A percentile compares a stretch with the other conserved stretches of the same genome.
These are phyloP conservation scores for Acanthamoeba culbertsoni DNA, from an alignment of 208 protist species.

Conservation along the genomic window DNA sequence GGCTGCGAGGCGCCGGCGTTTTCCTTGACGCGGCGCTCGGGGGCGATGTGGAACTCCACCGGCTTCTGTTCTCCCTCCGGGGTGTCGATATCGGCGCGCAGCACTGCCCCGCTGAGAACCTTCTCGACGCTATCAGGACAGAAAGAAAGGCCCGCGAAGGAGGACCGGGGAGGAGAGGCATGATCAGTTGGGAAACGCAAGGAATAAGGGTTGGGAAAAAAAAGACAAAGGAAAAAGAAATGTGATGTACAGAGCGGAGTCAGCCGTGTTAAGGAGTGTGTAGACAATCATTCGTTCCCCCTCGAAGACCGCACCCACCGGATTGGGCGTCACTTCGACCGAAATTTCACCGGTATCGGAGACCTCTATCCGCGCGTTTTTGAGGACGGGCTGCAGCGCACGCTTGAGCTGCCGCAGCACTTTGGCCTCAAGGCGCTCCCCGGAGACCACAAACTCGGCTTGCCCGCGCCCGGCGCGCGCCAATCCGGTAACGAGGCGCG, in stretches of 20 bases:
- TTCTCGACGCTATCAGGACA: neutral
- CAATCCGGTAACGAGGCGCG: conserved; percentile 68
- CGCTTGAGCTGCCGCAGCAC: conserved; percentile 69
- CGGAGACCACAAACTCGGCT: conserved; percentile 66
- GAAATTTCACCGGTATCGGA: neutral
- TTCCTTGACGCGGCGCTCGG: conserved; percentile 11
- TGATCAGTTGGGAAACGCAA: too few species aligned
- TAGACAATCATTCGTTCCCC: conserved; percentile 62
- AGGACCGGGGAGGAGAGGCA: neutral
- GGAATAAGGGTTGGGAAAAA: too few species aligned
- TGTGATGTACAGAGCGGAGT: neutral
- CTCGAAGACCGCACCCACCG: conserved; percentile 60
- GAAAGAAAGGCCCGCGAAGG: neutral
- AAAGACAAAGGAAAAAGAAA: too few species aligned
- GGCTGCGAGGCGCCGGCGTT: neutral
- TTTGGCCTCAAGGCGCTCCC: conserved; percentile 56
- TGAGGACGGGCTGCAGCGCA: conserved; percentile 65
- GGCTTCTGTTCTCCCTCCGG: neutral
- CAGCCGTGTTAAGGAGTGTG: conserved; percentile 17
- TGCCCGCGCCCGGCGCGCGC: conserved; percentile 63
- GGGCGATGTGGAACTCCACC: neutral
- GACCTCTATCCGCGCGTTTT: neutral
- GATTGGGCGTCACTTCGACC: conserved; percentile 25
- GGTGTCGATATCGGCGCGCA: neutral
- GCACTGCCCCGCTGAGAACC: neutral